Evolutionary conservation across 805 yeast genomes (phyloP).

Genomic region (Ascoidea tarda): DNA sequence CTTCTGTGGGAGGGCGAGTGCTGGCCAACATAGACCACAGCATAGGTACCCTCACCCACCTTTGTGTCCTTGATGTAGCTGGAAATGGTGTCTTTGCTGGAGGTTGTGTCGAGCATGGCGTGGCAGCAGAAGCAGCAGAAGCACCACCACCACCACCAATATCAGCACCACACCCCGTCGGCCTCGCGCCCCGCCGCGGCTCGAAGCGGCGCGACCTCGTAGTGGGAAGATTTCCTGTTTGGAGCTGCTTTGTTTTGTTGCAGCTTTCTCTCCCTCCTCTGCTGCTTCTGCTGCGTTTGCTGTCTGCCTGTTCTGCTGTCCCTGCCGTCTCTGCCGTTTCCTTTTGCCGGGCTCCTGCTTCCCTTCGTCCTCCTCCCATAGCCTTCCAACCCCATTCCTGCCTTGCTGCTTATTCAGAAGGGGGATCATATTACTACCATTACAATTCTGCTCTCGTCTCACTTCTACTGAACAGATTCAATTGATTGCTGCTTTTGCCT

Average conservation of each 20-base stretch:
- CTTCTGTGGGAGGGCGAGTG: conserved; percentile 38
- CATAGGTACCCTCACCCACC: conserved; percentile 99
- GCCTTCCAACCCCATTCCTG: too few species aligned
- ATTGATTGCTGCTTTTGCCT: too few species aligned
- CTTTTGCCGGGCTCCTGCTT: too few species aligned
- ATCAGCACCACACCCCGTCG: background rate
- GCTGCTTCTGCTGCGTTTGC: too few species aligned
- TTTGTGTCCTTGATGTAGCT: conserved; percentile 45
- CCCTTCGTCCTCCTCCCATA: too few species aligned
- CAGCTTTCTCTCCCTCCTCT: too few species aligned
- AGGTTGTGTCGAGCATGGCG: background rate
- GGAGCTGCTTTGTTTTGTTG: background rate
- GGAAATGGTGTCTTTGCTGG: background rate
- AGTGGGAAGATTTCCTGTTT: background rate
- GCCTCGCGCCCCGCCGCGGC: background rate
- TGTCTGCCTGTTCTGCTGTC: too few species aligned
- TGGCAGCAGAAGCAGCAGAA: background rate
- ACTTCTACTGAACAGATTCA: too few species aligned
- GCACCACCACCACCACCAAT: background rate
- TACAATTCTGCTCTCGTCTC: background rate
- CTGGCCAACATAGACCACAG: conserved; percentile 82
- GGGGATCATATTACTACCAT: background rate
- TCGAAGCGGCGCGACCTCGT: background rate
- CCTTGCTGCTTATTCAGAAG: too few species aligned
- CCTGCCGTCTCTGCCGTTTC: too few species aligned